Evolutionary conservation across 2,329 filamentous ascomycete genomes (phyloP).

Genomic region (Sporothrix pseudoabietina): DNA sequence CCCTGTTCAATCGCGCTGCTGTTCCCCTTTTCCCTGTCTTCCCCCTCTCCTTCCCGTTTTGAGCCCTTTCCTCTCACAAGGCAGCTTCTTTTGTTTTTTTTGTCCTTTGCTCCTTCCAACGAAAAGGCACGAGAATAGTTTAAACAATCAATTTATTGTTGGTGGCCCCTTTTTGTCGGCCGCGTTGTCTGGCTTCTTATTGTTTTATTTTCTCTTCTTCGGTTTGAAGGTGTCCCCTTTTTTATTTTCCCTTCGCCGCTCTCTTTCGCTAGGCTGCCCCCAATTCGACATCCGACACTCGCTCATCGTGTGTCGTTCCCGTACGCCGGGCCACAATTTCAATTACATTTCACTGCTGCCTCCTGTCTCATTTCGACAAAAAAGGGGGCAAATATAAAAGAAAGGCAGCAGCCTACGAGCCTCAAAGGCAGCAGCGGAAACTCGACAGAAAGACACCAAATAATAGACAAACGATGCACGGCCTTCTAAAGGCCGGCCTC

Average conservation of each 20-base stretch:
- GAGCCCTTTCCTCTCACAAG: constrained; percentile 1
- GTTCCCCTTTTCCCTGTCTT: background rate
- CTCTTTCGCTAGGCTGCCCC: constrained; percentile 7
- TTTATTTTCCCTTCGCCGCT: background rate
- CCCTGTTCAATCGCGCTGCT: background rate
- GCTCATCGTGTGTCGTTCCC: background rate
- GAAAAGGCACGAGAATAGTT: constrained; percentile 5
- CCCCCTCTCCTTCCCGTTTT: constrained; percentile 12
- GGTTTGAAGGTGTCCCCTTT: constrained; percentile 11
- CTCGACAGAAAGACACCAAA: background rate
- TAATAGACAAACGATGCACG: constrained; percentile 39
- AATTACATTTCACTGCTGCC: constrained; percentile 10
- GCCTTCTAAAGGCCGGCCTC: constrained; percentile 42
- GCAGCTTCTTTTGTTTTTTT: constrained; percentile 11
- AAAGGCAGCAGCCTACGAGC: constrained; percentile 5
- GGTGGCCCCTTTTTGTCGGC: constrained; percentile 12
- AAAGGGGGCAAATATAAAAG: background rate
- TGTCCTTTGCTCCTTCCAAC: background rate
- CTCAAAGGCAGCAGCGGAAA: background rate
- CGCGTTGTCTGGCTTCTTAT: constrained; percentile 5
- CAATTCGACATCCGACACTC: background rate
- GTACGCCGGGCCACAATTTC: background rate
- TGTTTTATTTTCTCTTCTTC: background rate
- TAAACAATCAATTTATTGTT: constrained; percentile 6
- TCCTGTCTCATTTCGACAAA: background rate